A percentile compares a stretch with the other conserved stretches of the same genome.
Conservation (phyloP, 495 filamentous ascomycete species). For the Physcia stellaris region DNA sequence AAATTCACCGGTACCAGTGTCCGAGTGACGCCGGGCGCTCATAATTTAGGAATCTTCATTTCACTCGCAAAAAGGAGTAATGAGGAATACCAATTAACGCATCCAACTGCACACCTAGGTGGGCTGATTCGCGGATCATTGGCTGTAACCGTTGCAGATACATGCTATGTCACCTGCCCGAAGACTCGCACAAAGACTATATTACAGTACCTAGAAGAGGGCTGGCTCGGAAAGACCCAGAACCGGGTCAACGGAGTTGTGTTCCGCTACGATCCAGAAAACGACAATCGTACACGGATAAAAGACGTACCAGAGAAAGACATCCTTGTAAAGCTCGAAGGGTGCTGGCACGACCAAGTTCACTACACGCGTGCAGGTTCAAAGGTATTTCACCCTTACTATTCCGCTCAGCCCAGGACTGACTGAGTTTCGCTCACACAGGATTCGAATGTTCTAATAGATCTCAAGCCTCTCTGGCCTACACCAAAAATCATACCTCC, state of each 20-base stretch:
- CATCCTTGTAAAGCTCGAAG: slow-evolving; percentile 69
- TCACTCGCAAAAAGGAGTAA: slow-evolving; percentile 64
- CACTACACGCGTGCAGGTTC: slow-evolving; percentile 46
- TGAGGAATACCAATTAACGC: slow-evolving; percentile 89
- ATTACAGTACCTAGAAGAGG: slow-evolving; percentile 82
- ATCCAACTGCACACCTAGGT: slow-evolving; percentile 85
- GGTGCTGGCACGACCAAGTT: slow-evolving; percentile 66
- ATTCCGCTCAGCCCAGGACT: too few species aligned
- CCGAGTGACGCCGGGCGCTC: slow-evolving; percentile 76
- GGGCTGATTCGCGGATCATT: slow-evolving; percentile 74
- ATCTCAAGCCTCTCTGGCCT: slow-evolving; percentile 67
- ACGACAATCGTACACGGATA: slow-evolving; percentile 61
- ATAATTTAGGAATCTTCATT: slow-evolving; percentile 94
- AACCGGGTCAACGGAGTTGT: slow-evolving; percentile 85
- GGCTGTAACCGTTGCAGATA: slow-evolving; percentile 75
- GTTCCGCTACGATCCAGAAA: slow-evolving; percentile 71
- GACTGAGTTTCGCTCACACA: slow-evolving; percentile 9
- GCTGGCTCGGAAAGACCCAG: slow-evolving; percentile 83
- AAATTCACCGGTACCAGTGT: slow-evolving; percentile 96
- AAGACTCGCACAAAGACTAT: slow-evolving; percentile 85
- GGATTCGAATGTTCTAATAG: slow-evolving; percentile 66
- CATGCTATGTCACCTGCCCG: slow-evolving; percentile 71
- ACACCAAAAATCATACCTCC: slow-evolving; percentile 69
- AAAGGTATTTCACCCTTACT: slow-evolving; percentile 25
- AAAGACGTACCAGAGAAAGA: slow-evolving; percentile 77